phyloP scores from a whole-genome alignment of 2,329 filamentous ascomycete genomes.

The Gyromitra esculenta region DNA sequence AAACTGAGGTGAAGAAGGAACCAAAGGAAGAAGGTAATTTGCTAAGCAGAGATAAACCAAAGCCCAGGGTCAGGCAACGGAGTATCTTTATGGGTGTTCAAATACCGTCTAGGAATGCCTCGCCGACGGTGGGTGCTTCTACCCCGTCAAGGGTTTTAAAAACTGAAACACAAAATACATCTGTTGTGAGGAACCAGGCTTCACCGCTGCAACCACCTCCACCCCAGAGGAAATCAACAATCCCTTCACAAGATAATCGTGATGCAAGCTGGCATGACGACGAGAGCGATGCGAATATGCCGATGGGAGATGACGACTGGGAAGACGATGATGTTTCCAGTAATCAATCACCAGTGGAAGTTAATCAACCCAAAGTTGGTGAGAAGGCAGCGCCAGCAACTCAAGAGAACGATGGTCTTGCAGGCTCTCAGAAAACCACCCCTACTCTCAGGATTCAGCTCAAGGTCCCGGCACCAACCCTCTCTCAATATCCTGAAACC shows the following conservation, averaged over 20 bases:
- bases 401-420: neutral
- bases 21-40: neutral
- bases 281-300: slow-evolving; percentile 5
- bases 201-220: neutral
- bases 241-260: neutral
- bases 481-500: no score
- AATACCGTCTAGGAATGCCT: neutral
- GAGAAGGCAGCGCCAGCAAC: neutral
- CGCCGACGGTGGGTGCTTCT: neutral
- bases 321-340: neutral
- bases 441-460: no score
- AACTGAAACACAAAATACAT: neutral
- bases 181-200: slow-evolving; percentile 2
- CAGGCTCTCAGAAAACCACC: neutral
- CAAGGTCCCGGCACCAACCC: no score
- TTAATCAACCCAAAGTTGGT: neutral
- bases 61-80: neutral
- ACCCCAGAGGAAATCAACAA: neutral
- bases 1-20: slow-evolving; percentile 30
- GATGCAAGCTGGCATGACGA: neutral
- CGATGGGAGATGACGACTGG: slow-evolving; percentile 8
- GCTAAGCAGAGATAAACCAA: neutral
- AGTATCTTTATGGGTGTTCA: slow-evolving; percentile 35
- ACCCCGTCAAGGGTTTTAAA: neutral
- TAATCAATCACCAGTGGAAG: neutral